Evolutionary conservation across 2,329 filamentous ascomycete genomes (phyloP), one percentile per base, ranked within the genome.

Genomic region (Ophiostoma piceae): DNA sequence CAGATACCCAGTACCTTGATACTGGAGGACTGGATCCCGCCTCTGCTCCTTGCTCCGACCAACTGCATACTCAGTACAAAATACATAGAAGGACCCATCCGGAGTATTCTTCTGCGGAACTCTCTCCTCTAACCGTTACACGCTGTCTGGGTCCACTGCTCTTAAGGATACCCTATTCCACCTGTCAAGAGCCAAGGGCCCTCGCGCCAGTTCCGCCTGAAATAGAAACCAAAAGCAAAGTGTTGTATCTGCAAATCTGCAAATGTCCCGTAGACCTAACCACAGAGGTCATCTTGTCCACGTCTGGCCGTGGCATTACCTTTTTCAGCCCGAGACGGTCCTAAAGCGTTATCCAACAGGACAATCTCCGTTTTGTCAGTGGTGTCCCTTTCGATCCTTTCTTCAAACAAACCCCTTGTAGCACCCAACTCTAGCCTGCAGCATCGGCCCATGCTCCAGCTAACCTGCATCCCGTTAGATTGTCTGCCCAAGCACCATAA

Each of bases 401-500:
- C 32, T 4, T 16, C 57, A 62, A 62, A 62, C 26, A 62, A 62
- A 14, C 57, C 35, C 14, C 64, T 66, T 69, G 66, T 47, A 32
- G 64, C 22, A 66, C n/a, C 35, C 65, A 47, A 41, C 19, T 19
- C 26, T 43, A 26, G 37, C 29, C 54, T 69, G 68, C 69, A 70
- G 69, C n/a, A 67, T 70, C 68, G 68, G 68, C 47, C 41, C 47
- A 67, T 37, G 35, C 51, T 51, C 39, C 32, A 51, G 39, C 69
- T 70, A 70, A 8, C 41, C 67, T 66, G 43, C 19, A 68, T 70
- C 37, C n/a, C 32, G 69, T 68, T 66, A 70, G 62, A 62, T 39
- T 57, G 11, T 26, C 51, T 39, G 12, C 26, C 26, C 62, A 57
- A 35, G 19, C 16, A 32, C 54, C 54, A 8, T 12, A 60, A 54